phyloP scores from a whole-genome alignment of 192 early-diverging fungal genomes.

The Cladochytrium replicatum region DNA sequence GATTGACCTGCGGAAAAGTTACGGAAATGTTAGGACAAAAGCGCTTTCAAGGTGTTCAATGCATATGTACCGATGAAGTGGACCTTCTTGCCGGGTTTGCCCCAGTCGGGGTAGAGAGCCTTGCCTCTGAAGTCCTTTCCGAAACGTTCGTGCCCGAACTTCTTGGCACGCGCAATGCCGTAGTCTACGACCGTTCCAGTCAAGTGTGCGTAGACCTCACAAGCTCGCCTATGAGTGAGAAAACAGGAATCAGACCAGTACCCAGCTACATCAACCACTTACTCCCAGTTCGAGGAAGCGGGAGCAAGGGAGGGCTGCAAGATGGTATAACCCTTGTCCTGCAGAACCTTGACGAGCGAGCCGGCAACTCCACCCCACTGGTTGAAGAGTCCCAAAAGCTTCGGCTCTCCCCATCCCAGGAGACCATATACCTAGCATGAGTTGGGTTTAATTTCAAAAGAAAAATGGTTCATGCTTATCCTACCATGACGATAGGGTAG shows the following conservation, averaged over 20 bases:
- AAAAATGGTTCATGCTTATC: no score
- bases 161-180: constrained; percentile 9
- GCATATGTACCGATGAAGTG: constrained; percentile 21
- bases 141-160: constrained; percentile 13
- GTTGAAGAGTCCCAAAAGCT: constrained; percentile 5
- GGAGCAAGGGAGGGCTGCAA: neutral
- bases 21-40: no score
- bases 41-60: no score
- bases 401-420: constrained; percentile 14
- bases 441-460: no score
- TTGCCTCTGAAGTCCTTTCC: constrained; percentile 9
- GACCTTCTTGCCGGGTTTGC: constrained; percentile 1
- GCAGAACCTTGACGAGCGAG: constrained; percentile 5
- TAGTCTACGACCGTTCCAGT: constrained; percentile 12
- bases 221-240: constrained; percentile 14
- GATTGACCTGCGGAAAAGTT: no score
- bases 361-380: constrained; percentile 14
- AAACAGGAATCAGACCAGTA: neutral
- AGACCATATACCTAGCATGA: constrained; percentile 16
- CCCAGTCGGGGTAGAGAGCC: constrained; percentile 8
- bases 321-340: constrained; percentile 3
- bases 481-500: no score
- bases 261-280: constrained; percentile 10
- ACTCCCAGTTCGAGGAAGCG: constrained; percentile 2
- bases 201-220: constrained; percentile 19